phyloP scores from a whole-genome alignment of 768 basidiomycete species.

The Boletus tylopilopsis region DNA sequence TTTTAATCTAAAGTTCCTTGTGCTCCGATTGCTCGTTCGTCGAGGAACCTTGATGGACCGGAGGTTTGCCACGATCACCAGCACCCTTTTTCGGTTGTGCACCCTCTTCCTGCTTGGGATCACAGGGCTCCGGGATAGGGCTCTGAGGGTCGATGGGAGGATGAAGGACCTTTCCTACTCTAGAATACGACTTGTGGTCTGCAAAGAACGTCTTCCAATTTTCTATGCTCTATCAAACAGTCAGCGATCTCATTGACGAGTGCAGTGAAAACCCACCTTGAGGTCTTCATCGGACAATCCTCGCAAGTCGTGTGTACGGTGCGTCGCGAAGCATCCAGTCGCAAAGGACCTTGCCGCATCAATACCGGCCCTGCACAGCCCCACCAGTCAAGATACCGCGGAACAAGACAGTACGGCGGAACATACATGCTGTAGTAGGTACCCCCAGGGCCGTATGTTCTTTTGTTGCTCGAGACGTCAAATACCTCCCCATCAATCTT shows the following conservation, averaged over 20 bases:
- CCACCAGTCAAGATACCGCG: slow-evolving; percentile 23
- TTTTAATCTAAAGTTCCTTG: slow-evolving; percentile 31
- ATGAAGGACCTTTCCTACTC: slow-evolving; percentile 75
- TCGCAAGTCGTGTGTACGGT: slow-evolving; percentile 88
- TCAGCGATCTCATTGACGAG: background rate
- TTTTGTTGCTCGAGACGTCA: slow-evolving; percentile 77
- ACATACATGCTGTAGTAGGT: slow-evolving; percentile 69
- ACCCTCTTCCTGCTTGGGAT: slow-evolving; percentile 51
- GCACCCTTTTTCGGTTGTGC: slow-evolving; percentile 27
- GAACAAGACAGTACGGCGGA: slow-evolving; percentile 2
- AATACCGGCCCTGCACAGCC: slow-evolving; percentile 59
- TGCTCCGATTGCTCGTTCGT: slow-evolving; percentile 12
- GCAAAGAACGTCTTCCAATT: slow-evolving; percentile 92
- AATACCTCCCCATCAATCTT: slow-evolving; percentile 92
- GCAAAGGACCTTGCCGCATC: slow-evolving; percentile 93
- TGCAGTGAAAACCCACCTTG: slow-evolving; percentile 43
- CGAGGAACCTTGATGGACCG: slow-evolving; percentile 16
- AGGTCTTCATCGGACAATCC: slow-evolving; percentile 72
- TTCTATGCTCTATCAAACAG: slow-evolving; percentile 52
- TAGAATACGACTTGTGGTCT: slow-evolving; percentile 74
- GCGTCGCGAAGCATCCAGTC: slow-evolving; percentile 89
- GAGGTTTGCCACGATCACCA: slow-evolving; percentile 28
- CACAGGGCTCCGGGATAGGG: slow-evolving; percentile 73
- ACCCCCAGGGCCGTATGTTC: slow-evolving; percentile 86
- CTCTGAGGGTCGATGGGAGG: slow-evolving; percentile 71